Evolutionary conservation across 1,139 yeast genomes (phyloP).

Genomic region (Hansenula sp.): DNA sequence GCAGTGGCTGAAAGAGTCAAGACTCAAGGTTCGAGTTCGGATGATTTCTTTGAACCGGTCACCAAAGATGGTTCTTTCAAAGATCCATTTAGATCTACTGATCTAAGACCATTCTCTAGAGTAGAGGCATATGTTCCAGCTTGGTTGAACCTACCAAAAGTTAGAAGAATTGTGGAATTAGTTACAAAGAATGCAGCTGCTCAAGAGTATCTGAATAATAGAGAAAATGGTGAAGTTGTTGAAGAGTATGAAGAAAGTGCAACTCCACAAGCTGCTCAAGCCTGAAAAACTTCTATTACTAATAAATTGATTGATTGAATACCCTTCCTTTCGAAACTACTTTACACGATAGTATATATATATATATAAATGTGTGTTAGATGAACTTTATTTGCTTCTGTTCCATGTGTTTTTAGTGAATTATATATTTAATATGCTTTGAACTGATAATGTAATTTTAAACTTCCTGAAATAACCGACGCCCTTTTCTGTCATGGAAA

Average conservation of each 20-base stretch:
- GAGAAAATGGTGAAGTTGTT: conserved; percentile 9
- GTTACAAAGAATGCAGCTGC: conserved; percentile 75
- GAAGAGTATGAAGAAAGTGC: neutral
- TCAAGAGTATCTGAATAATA: conserved; percentile 21
- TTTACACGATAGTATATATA: neutral
- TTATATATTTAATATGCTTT: too few relatives aligned
- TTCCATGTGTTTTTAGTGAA: too few relatives aligned
- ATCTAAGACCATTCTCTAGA: conserved; percentile 79
- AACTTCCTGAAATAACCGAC: too few relatives aligned
- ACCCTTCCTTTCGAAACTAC: neutral
- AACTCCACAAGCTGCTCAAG: neutral
- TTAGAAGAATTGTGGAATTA: conserved; percentile 84
- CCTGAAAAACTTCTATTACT: neutral
- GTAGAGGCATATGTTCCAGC: conserved; percentile 98
- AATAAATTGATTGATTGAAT: too few relatives aligned
- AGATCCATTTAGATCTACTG: conserved; percentile 84
- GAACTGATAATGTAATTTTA: too few relatives aligned
- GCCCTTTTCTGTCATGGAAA: too few relatives aligned
- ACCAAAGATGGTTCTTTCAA: conserved; percentile 73
- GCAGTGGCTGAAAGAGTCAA: conserved; percentile 85
- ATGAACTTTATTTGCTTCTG: too few relatives aligned
- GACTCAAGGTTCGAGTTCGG: conserved; percentile 51
- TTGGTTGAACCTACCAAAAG: conserved; percentile 84
- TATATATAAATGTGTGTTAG: neutral
- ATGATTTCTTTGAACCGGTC: conserved; percentile 62